A percentile compares a stretch with the other conserved stretches of the same genome.
phyloP scores from a whole-genome alignment of 2,329 filamentous ascomycete genomes.

The Septoria petroselini region DNA sequence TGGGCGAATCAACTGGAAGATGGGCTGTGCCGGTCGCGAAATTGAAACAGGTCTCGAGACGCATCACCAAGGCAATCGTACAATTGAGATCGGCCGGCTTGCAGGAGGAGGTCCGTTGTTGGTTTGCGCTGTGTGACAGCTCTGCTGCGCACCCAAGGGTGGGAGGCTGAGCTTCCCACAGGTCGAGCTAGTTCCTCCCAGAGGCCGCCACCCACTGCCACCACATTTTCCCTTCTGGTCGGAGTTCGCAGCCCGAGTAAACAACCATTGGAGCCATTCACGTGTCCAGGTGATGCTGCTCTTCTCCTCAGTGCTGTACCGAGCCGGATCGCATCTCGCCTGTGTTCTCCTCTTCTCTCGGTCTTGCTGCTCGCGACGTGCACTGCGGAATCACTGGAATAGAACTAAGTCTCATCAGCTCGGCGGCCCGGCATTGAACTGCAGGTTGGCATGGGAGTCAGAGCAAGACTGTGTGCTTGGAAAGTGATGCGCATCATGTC shows the following conservation, averaged over 20 bases:
- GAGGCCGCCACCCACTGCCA: slow-evolving; percentile 10
- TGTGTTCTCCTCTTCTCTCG: neutral
- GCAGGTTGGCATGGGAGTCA: neutral
- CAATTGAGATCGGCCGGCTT: neutral
- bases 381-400: neutral
- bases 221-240: neutral
- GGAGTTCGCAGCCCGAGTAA: too few species aligned
- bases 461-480: too few species aligned
- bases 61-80: slow-evolving; percentile 1
- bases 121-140: neutral
- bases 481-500: neutral
- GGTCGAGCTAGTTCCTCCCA: slow-evolving; percentile 3
- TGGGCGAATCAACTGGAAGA: neutral
- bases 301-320: neutral
- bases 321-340: slow-evolving; percentile 7
- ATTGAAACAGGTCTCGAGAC: neutral
- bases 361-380: neutral
- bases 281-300: neutral
- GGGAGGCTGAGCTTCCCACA: slow-evolving; percentile 6
- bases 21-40: neutral
- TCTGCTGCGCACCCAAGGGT: slow-evolving; percentile 4
- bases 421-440: neutral
- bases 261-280: neutral
- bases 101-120: neutral
- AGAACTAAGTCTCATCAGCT: too few species aligned